Evolutionary conservation across 768 basidiomycete species (phyloP).

Genomic region (Gloeopeniophorella convolvens): DNA sequence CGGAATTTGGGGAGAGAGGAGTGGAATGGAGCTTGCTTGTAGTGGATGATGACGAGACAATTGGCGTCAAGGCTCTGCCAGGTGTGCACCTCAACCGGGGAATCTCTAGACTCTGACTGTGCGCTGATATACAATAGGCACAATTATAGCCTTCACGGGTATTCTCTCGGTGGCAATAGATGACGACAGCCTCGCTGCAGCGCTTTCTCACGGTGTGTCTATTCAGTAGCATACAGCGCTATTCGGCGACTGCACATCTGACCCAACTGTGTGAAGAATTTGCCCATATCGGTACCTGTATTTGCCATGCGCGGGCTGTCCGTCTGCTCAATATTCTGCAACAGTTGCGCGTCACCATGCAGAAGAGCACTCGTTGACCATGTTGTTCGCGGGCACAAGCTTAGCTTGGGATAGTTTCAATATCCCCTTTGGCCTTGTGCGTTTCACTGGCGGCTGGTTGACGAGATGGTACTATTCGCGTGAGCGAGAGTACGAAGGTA

Average conservation of each 20-base stretch:
- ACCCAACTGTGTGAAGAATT: too few relatives aligned
- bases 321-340: too few relatives aligned
- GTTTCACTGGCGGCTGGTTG: too few relatives aligned
- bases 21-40: slow-evolving; percentile 72
- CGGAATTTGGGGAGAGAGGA: too few relatives aligned
- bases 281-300: slow-evolving; percentile 65
- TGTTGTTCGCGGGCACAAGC: too few relatives aligned
- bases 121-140: slow-evolving; percentile 36
- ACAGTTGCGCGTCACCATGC: too few relatives aligned
- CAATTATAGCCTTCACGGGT: slow-evolving; percentile 85
- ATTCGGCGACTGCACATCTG: not conserved
- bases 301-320: too few relatives aligned
- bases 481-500: slow-evolving; percentile 75
- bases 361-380: too few relatives aligned
- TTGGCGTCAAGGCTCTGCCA: slow-evolving; percentile 75
- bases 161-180: slow-evolving; percentile 73
- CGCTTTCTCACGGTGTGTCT: slow-evolving; percentile 71
- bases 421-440: slow-evolving; percentile 49
- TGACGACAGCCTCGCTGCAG: slow-evolving; percentile 77
- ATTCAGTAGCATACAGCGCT: not conserved
- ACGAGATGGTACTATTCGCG: too few relatives aligned
- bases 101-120: not conserved
- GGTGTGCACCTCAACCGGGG: slow-evolving; percentile 33
- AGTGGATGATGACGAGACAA: slow-evolving; percentile 60
- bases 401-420: not conserved